These are phyloP conservation scores for Nakaseomyces uthaithaninus DNA, from an alignment of 1,139 yeast genomes.

Conservation along the genomic window DNA sequence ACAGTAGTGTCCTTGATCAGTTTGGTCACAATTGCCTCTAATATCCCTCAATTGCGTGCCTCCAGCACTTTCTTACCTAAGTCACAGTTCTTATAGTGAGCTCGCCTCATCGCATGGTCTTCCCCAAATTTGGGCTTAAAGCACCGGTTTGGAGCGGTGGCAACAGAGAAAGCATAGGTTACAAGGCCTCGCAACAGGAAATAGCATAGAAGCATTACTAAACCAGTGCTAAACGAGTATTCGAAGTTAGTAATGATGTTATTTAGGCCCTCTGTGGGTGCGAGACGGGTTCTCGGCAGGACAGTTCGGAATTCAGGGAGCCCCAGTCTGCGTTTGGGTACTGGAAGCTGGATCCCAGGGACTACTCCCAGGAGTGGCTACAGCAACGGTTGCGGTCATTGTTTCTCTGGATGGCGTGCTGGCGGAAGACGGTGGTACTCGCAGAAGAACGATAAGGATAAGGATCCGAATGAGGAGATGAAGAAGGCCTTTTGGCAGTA, in stretches of 20 bases:
- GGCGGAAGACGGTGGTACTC: constrained; percentile 8
- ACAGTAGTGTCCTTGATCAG: neutral
- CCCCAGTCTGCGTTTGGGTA: too few relatives aligned
- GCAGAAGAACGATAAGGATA: constrained; percentile 11
- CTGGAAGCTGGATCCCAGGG: neutral
- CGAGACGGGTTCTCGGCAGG: neutral
- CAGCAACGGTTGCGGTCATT: neutral
- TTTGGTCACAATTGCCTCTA: constrained; percentile 4
- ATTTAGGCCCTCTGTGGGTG: too few relatives aligned
- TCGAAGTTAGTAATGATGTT: too few relatives aligned
- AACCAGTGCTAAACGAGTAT: too few relatives aligned
- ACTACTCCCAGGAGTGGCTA: neutral
- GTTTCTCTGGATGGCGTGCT: neutral
- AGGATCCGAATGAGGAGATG: constrained; percentile 24
- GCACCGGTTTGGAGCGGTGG: too few relatives aligned
- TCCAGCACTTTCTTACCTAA: too few relatives aligned
- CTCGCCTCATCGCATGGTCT: too few relatives aligned
- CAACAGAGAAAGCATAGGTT: too few relatives aligned
- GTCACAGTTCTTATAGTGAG: too few relatives aligned
- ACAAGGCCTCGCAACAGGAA: too few relatives aligned
- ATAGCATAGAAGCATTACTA: too few relatives aligned
- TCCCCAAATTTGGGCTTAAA: too few relatives aligned
- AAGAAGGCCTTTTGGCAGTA: constrained; percentile 31
- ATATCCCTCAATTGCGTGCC: neutral
- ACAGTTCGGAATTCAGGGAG: neutral